Evolutionary conservation across 2,329 filamentous ascomycete genomes (phyloP).

Genomic region (Pseudofabraea citricarpa): DNA sequence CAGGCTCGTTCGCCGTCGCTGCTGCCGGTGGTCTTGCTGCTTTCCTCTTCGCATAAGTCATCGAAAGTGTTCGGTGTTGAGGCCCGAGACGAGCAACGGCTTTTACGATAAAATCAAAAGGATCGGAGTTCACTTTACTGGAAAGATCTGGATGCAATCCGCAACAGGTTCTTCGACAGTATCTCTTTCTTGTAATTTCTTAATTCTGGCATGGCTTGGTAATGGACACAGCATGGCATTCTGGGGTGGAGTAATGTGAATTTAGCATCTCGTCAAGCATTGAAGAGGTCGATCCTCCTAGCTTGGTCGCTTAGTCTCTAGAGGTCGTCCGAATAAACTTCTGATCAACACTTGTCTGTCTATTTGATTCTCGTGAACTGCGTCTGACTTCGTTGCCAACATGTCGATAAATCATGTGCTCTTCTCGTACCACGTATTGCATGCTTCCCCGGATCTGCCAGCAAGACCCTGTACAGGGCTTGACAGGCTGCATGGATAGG

Average conservation of each 20-base stretch:
- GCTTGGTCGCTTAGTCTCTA: slow-evolving; percentile 12
- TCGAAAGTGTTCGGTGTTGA: not conserved
- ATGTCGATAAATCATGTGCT: too few relatives aligned
- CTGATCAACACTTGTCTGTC: slow-evolving; percentile 3
- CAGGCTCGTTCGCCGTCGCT: slow-evolving; percentile 27
- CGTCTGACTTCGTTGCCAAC: too few relatives aligned
- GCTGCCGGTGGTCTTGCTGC: slow-evolving; percentile 18
- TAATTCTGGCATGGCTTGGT: slow-evolving; percentile 12
- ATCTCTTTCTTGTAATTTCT: slow-evolving; percentile 15
- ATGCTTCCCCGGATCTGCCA: too few relatives aligned
- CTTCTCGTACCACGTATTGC: too few relatives aligned
- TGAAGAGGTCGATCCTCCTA: slow-evolving; percentile 11
- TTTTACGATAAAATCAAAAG: slow-evolving; percentile 19
- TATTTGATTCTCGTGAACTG: not conserved
- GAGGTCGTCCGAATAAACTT: slow-evolving; percentile 15
- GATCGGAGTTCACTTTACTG: slow-evolving; percentile 7
- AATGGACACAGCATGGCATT: slow-evolving; percentile 7
- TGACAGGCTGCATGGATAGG: too few relatives aligned
- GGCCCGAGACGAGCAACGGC: slow-evolving; percentile 19
- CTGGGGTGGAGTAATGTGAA: slow-evolving; percentile 12
- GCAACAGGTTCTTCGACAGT: slow-evolving; percentile 3
- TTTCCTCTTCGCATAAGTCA: slow-evolving; percentile 29
- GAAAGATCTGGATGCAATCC: not conserved
- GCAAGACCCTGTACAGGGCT: too few relatives aligned
- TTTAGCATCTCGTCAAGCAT: slow-evolving; percentile 8